phyloP scores from a whole-genome alignment of 2,329 filamentous ascomycete genomes.

The Colletotrichum endophyticum region DNA sequence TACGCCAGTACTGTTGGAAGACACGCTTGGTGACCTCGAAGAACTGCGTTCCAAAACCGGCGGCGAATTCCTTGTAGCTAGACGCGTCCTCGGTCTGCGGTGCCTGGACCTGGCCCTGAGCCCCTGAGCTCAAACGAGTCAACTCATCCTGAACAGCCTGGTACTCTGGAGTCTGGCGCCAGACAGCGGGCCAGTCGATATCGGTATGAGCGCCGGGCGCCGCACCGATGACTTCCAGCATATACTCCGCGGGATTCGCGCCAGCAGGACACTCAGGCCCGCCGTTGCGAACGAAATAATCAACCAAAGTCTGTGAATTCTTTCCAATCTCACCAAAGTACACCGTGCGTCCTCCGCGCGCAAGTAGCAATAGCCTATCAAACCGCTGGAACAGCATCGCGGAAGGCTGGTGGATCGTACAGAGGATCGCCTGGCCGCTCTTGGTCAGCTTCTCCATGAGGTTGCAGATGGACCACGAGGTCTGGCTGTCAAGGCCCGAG shows the following conservation, averaged over 20 bases:
- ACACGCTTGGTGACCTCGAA: slow-evolving; percentile 38
- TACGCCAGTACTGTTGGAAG: slow-evolving; percentile 39
- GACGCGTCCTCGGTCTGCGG: slow-evolving; percentile 2
- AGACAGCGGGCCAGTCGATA: slow-evolving; percentile 51
- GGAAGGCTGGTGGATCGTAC: slow-evolving; percentile 24
- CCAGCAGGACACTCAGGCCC: slow-evolving; percentile 49
- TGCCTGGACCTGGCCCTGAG: not conserved
- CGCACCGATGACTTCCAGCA: slow-evolving; percentile 31
- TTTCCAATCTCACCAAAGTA: slow-evolving; percentile 60
- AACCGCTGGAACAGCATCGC: slow-evolving; percentile 23
- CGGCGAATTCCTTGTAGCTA: slow-evolving; percentile 37
- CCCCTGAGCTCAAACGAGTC: not conserved
- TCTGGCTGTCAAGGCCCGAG: slow-evolving; percentile 76
- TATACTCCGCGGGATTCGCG: slow-evolving; percentile 59
- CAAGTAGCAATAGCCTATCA: slow-evolving; percentile 19
- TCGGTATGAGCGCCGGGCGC: slow-evolving; percentile 51
- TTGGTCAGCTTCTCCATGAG: slow-evolving; percentile 69
- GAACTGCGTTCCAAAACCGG: slow-evolving; percentile 33
- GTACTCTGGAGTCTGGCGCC: slow-evolving; percentile 48
- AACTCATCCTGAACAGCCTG: slow-evolving; percentile 24
- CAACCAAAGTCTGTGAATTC: slow-evolving; percentile 49
- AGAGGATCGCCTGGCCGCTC: slow-evolving; percentile 49
- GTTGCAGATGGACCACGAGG: slow-evolving; percentile 75
- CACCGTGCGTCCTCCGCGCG: slow-evolving; percentile 40
- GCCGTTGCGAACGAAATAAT: slow-evolving; percentile 58